Percentiles rank a stretch among this genome's conserved stretches.
Evolutionary conservation across 345 rosid genomes (phyloP).

Genomic region (Ceriops zippeliana): DNA sequence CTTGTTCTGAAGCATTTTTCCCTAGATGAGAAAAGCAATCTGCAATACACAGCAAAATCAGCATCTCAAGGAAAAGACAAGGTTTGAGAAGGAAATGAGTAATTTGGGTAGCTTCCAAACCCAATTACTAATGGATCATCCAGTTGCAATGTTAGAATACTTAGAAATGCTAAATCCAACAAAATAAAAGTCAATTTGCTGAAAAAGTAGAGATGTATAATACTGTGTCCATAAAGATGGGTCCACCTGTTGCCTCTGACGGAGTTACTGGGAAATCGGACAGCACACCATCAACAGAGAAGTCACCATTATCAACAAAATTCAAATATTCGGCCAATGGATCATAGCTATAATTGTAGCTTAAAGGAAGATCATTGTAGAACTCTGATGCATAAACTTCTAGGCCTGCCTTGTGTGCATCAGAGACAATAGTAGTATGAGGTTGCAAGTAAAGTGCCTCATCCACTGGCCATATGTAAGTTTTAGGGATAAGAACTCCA

Average conservation of each 20-base stretch:
- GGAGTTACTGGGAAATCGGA: conserved; percentile 87
- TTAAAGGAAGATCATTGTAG: conserved; percentile 59
- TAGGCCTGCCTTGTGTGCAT: conserved; percentile 87
- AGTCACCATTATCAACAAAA: conserved; percentile 67
- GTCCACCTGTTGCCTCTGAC: conserved; percentile 62
- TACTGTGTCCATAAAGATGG: conserved; percentile 1
- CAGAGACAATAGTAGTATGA: conserved; percentile 51
- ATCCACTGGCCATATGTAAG: conserved; percentile 67
- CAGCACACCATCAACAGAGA: conserved; percentile 85
- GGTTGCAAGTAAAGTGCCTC: conserved; percentile 45
- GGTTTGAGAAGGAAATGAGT: not conserved
- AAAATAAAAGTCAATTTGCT: too few relatives aligned
- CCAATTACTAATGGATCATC: too few relatives aligned
- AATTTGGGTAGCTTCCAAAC: not conserved
- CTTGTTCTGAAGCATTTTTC: conserved; percentile 52
- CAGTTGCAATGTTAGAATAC: too few relatives aligned
- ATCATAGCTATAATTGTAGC: conserved; percentile 81
- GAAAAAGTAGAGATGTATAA: not conserved
- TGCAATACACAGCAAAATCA: conserved; percentile 34
- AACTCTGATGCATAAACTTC: conserved; percentile 79
- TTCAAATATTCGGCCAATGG: conserved; percentile 64
- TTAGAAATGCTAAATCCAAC: too few relatives aligned
- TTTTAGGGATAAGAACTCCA: conserved; percentile 85
- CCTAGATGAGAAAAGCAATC: conserved; percentile 71
- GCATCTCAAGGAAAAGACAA: not conserved